Evolutionary conservation across 73 alveolate genomes (phyloP).

Genomic region (Paramecium biaurelia): DNA sequence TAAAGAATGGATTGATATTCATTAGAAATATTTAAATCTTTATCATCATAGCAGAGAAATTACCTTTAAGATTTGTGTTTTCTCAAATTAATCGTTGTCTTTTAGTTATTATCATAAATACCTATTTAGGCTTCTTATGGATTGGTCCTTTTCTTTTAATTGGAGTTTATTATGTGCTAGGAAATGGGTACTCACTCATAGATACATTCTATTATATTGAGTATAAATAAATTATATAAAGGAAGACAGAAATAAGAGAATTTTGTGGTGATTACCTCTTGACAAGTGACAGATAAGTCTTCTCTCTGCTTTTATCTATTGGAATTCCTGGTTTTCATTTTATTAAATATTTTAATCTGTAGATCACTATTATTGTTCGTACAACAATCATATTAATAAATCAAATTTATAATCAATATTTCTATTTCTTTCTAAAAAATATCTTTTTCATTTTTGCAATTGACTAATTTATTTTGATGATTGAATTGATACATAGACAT

Average conservation of each 20-base stretch:
- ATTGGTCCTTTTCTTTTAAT: not conserved
- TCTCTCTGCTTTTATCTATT: not conserved
- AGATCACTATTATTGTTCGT: not conserved
- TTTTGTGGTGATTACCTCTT: conserved; percentile 9
- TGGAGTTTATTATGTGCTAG: not conserved
- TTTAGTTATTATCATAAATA: not conserved
- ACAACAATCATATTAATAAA: not conserved
- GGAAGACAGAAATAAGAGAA: not conserved
- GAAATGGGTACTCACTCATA: not conserved
- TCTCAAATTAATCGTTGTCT: conserved; percentile 20
- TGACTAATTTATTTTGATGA: no score
- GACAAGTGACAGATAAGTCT: conserved; percentile 3
- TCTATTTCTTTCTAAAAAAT: not conserved
- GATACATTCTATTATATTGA: not conserved
- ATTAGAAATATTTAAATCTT: conserved; percentile 11
- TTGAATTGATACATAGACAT: not conserved
- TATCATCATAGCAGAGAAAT: conserved; percentile 14
- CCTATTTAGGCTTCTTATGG: not conserved
- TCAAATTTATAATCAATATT: not conserved
- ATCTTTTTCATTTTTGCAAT: not conserved
- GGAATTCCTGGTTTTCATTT: conserved; percentile 21
- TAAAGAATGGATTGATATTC: not conserved
- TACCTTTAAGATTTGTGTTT: not conserved
- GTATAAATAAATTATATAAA: not conserved
- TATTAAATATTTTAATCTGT: not conserved